phyloP scores from a whole-genome alignment of 2,329 filamentous ascomycete genomes.

The Cordyceps tenuipes region DNA sequence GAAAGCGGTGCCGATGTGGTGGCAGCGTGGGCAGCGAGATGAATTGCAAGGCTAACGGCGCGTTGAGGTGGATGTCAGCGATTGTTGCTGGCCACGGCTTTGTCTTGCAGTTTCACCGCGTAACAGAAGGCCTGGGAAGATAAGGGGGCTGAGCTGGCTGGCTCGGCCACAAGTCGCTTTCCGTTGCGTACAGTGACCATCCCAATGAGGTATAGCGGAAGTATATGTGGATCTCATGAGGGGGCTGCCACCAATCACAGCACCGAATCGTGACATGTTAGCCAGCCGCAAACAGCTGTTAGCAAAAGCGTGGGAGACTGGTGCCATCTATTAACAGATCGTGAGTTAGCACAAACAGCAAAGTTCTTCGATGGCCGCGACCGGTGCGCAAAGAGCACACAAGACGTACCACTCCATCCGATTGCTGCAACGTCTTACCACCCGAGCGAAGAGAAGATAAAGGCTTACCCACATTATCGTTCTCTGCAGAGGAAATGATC shows the following conservation, averaged over 20 bases:
- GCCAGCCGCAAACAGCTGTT: background rate
- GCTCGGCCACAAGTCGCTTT: background rate
- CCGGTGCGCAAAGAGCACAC: background rate
- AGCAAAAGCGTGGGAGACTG: background rate
- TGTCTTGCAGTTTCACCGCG: slow-evolving; percentile 8
- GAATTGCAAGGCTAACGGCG: slow-evolving; percentile 12
- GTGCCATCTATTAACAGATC: background rate
- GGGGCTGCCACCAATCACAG: background rate
- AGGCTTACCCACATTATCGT: background rate
- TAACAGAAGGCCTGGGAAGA: background rate
- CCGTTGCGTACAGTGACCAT: background rate
- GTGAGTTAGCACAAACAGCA: background rate
- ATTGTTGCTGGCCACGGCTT: slow-evolving; percentile 6
- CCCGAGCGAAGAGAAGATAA: background rate
- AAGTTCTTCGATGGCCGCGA: background rate
- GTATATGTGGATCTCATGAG: background rate
- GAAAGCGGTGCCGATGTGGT: slow-evolving; percentile 6
- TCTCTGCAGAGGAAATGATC: slow-evolving; percentile 1
- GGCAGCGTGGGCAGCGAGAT: slow-evolving; percentile 10
- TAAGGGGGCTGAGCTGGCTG: background rate
- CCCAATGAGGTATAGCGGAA: background rate
- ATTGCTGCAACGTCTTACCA: background rate
- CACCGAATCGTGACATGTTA: background rate
- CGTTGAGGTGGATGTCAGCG: slow-evolving; percentile 11
- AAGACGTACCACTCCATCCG: background rate